Base-by-base conservation (phyloP, 495 filamentous ascomycete genomes). In the Podospora conica region DNA sequence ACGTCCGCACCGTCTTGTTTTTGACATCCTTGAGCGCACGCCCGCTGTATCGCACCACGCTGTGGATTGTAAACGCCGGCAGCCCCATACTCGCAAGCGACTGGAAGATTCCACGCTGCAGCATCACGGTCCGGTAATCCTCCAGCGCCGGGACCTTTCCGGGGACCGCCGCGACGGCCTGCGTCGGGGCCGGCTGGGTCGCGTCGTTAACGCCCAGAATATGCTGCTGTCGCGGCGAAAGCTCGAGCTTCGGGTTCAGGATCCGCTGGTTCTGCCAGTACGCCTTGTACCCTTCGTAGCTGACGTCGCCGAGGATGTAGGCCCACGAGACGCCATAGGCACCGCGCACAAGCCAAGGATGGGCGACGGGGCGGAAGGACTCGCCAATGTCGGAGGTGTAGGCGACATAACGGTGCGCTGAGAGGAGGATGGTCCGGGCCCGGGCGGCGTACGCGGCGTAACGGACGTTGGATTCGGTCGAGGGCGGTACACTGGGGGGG, bases 311-410 rank as follows among this genome's bases (percentile, higher is more conserved):
- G 60, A 91, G 76, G 55, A 98, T 82, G 74, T 98, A 98, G 21
- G 87, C 82, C 95, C 95, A 98, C 22, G 91, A 96, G 64, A 98
- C 81, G 63, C 85, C 94, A 76, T 98, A 98, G 9, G 95, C 95
- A 61, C 86, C 79, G 54, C 87, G 84, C 4, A 98, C 90, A 5
- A 94, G 80, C 70, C 78, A 87, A 0, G 91, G 93, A 75, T 97
- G 92, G 5, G 93, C 93, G 63, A 98, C 84, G 4, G 95, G 95
- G 7, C 95, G 89, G 79, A 98, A 98, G 9, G 91, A 96, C 76
- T 98, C 95, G 74, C 95, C 95, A 55, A 98, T 92, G 75, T 98
- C 95, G 31, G 90, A 94, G 15, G 95, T 98, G 79, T 98, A 98
- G 68, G 95, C 95, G 65, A 98, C 91, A 76, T 98, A 98, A 73